These are phyloP conservation scores for Pinus albicaulis DNA, from an alignment of 75 land plant genomes.

Conservation along the genomic window DNA sequence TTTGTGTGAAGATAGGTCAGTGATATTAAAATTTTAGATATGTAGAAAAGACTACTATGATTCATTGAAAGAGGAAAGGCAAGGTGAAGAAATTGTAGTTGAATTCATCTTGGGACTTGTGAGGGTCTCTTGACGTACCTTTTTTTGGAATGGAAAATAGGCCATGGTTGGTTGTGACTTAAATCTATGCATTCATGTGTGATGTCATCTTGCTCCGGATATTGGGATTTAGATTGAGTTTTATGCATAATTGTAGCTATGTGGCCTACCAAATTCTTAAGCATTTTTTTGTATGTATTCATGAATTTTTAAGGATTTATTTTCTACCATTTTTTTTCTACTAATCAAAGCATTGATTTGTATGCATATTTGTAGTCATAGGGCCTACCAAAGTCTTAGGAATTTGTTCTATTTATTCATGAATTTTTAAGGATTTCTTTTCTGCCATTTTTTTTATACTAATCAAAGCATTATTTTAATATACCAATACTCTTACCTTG, in stretches of 20 bases:
- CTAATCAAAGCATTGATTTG: no score
- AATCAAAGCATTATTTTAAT: no score
- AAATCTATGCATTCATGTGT: neutral
- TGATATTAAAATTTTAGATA: neutral
- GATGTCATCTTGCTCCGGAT: neutral
- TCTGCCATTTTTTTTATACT: neutral
- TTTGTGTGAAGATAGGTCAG: no score
- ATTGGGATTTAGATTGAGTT: conserved; percentile 1
- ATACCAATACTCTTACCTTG: no score
- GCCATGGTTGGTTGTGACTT: conserved; percentile 7
- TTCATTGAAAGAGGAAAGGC: neutral
- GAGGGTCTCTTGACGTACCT: neutral
- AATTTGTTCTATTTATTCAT: neutral
- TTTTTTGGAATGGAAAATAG: neutral
- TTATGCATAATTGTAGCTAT: conserved; percentile 3
- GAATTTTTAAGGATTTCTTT: conserved; percentile 1
- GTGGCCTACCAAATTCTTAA: neutral
- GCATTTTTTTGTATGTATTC: conserved; percentile 3
- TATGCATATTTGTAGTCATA: conserved; percentile 1
- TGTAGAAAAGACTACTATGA: neutral
- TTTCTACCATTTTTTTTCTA: neutral
- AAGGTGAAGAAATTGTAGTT: neutral
- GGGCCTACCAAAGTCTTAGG: neutral
- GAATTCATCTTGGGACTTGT: no score
- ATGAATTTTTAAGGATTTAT: conserved; percentile 5